A percentile compares a stretch with the other conserved stretches of the same genome.
phyloP scores from a whole-genome alignment of 495 filamentous ascomycete species.

The Neurospora tetrasperma region DNA sequence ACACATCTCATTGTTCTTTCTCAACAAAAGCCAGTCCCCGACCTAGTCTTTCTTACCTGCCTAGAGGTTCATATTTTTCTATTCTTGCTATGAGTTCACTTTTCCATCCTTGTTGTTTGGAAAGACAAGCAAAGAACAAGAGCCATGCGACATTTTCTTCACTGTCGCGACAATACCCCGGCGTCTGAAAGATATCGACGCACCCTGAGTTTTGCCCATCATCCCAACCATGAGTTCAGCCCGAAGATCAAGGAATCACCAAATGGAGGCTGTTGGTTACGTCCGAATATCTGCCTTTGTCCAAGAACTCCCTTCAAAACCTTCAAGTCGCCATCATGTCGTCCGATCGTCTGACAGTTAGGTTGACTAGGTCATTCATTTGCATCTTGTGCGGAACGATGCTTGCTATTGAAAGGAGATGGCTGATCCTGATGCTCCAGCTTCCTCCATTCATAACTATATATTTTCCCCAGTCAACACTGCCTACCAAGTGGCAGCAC shows the following conservation, averaged over 20 bases:
- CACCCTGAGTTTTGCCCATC: not conserved
- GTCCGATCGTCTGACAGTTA: not conserved
- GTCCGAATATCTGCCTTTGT: not conserved
- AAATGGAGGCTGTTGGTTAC: not conserved
- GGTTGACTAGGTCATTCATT: not conserved
- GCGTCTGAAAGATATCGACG: not conserved
- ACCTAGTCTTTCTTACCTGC: not conserved
- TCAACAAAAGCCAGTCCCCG: not conserved
- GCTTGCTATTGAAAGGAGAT: not conserved
- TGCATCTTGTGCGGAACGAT: not conserved
- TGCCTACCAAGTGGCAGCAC: not conserved
- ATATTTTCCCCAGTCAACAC: not conserved
- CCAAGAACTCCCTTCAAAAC: no score
- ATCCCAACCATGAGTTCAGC: not conserved
- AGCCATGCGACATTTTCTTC: not conserved
- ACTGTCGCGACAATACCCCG: not conserved
- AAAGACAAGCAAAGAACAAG: not conserved
- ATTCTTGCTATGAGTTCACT: no score
- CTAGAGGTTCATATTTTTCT: not conserved
- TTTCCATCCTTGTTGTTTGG: no score
- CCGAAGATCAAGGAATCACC: not conserved
- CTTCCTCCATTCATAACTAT: not conserved
- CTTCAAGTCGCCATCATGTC: not conserved
- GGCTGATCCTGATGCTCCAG: not conserved
- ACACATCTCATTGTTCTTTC: not conserved